Conservation (phyloP, 2,329 filamentous ascomycete genomes). For the Myriosclerotinia duriaeana region DNA sequence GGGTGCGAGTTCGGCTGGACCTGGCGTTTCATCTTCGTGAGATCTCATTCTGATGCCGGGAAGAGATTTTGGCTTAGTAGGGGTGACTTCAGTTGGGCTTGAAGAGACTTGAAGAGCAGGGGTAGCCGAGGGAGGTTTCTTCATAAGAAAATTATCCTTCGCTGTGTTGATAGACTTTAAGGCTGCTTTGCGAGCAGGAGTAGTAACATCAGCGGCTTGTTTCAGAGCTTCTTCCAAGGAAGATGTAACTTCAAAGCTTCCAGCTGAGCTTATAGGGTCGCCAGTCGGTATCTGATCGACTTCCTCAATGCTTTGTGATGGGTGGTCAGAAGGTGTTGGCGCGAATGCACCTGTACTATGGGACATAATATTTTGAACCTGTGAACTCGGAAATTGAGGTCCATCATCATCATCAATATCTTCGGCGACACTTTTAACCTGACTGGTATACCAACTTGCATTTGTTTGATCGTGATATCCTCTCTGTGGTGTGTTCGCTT, state of each 20-base stretch:
- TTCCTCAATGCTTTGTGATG: constrained; percentile 20
- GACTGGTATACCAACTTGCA: constrained; percentile 77
- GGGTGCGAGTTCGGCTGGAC: not conserved
- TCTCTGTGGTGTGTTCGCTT: constrained; percentile 57
- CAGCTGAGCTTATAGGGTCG: constrained; percentile 29
- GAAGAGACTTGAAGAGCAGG: not conserved
- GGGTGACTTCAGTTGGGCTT: constrained; percentile 1
- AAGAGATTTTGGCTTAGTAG: not conserved
- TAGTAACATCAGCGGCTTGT: constrained; percentile 23
- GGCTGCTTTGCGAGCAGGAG: constrained; percentile 11
- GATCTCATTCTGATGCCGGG: not conserved
- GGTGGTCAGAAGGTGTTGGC: constrained; percentile 17
- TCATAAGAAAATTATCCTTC: constrained; percentile 13
- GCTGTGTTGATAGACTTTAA: not conserved
- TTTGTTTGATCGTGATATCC: constrained; percentile 81
- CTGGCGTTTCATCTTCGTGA: not conserved
- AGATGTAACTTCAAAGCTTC: constrained; percentile 39
- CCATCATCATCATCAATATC: constrained; percentile 47
- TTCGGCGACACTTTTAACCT: constrained; percentile 54
- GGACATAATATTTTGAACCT: constrained; percentile 21
- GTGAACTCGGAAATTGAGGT: constrained; percentile 36
- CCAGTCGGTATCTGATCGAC: constrained; percentile 9
- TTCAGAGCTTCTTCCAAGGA: constrained; percentile 41
- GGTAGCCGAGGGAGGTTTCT: not conserved
- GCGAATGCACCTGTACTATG: constrained; percentile 26